Base-by-base conservation (phyloP, 768 basidiomycete species). In the Kwoniella sp. region DNA sequence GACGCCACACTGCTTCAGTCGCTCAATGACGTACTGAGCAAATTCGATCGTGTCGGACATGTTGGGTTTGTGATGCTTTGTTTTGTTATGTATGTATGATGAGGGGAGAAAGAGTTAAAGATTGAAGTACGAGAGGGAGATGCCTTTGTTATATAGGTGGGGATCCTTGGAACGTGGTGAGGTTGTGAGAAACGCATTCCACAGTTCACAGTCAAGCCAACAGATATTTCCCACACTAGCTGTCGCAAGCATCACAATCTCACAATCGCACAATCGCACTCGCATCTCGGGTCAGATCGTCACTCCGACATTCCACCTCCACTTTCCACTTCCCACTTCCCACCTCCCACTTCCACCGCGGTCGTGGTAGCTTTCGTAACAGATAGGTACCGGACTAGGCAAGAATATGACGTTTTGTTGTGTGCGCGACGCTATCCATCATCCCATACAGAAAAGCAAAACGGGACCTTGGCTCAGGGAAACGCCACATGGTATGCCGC, bases 21-120 rank as follows among this genome's bases (percentile, higher is more conserved):
- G 48, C 56, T 77, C 76, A 36, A 80, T 65, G 55, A 82, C 68
- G 67, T 80, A 82, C 19, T 55, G 49, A 10, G 72, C 71, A 59
- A 81, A 77, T 50, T 69, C 71, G 50, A 80, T 78, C 50, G 76
- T 54, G 21, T 67, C 69, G 17, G 74, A 63, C 67, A 67, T 63
- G 40, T 7, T 55, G n/a, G n/a, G n/a, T 13, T 33, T 33, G 33
- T 33, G 5, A 33, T 33, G 5, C 33, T 33, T 33, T 5, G 5
- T 33, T 13, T 33, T 33, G 33, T 33, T 50, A 44, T 22, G 12
- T 37, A 48, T 54, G 27, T 27, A 10, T 49, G 29, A 27, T 26
- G 44, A 49, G 25, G 13, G 33, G 22, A 44, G 55, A 44, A 37
- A 5, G 33, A 33, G 24, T n/a, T n/a, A n/a, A n/a, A n/a, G 49